Evolutionary conservation across 495 filamentous ascomycete species (phyloP).

Genomic region (Penicillium bialowiezense): DNA sequence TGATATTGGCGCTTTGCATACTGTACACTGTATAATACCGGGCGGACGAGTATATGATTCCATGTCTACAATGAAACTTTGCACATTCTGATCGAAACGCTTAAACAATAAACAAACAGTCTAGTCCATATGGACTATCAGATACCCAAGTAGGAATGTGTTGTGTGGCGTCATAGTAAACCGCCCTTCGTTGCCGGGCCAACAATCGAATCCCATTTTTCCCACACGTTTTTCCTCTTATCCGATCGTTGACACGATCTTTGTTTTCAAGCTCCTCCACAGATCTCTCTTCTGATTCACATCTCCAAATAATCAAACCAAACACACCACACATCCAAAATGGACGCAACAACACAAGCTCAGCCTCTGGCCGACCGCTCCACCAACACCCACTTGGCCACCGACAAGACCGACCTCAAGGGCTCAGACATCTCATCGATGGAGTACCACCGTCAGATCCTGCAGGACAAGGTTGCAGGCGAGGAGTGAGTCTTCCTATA

Average conservation of each 20-base stretch:
- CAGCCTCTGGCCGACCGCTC: slow-evolving; percentile 43
- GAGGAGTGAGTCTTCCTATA: slow-evolving; percentile 55
- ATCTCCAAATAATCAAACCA: slow-evolving; percentile 1
- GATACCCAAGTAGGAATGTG: slow-evolving; percentile 8
- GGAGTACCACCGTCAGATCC: slow-evolving; percentile 76
- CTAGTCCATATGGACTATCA: too few species aligned
- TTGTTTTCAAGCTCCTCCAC: slow-evolving; percentile 8
- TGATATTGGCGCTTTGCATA: background rate
- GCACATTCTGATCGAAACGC: background rate
- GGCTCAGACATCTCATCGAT: slow-evolving; percentile 45
- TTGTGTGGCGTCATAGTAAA: slow-evolving; percentile 4
- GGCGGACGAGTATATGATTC: slow-evolving; percentile 12
- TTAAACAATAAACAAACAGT: background rate
- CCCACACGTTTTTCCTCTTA: slow-evolving; percentile 29
- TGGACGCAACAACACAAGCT: slow-evolving; percentile 36
- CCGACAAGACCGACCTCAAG: slow-evolving; percentile 37
- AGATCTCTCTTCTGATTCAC: slow-evolving; percentile 4
- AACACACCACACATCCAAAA: slow-evolving; percentile 9
- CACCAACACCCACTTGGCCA: slow-evolving; percentile 43
- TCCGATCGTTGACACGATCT: slow-evolving; percentile 18
- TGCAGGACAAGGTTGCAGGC: slow-evolving; percentile 69
- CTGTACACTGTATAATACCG: background rate
- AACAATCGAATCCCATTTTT: slow-evolving; percentile 43
- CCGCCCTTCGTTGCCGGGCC: slow-evolving; percentile 37
- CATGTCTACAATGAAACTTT: too few species aligned